Evolutionary conservation across 441 rosid species (phyloP).

Genomic region (Aquilaria agallochum): DNA sequence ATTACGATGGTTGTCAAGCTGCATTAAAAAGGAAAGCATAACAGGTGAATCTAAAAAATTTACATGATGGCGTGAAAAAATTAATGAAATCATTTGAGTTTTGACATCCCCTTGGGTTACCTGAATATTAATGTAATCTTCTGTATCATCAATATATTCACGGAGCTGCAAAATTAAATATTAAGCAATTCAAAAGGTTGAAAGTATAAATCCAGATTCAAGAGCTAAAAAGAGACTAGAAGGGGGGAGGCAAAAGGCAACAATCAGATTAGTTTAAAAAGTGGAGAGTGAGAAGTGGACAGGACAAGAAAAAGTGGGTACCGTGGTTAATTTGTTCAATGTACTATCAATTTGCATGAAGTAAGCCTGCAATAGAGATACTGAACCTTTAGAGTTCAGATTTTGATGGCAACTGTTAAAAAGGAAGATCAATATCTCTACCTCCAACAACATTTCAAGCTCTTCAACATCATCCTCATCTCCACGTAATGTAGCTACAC

Average conservation of each 20-base stretch:
- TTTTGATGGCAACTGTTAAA: slow-evolving; percentile 1
- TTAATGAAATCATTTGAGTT: neutral
- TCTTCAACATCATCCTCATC: slow-evolving; percentile 94
- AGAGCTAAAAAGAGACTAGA: neutral
- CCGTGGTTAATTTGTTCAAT: slow-evolving; percentile 76
- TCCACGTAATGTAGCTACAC: slow-evolving; percentile 61
- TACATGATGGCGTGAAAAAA: neutral
- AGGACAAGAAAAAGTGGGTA: slow-evolving; percentile 11
- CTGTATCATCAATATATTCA: slow-evolving; percentile 88
- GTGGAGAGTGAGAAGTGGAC: no score
- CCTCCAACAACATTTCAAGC: slow-evolving; percentile 97
- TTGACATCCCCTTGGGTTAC: slow-evolving; percentile 18
- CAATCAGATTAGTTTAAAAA: no score
- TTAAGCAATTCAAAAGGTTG: slow-evolving; percentile 7
- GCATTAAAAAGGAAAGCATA: slow-evolving; percentile 17
- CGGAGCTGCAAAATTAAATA: slow-evolving; percentile 54
- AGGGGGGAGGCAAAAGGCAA: no score
- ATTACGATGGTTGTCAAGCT: slow-evolving; percentile 97
- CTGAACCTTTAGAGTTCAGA: slow-evolving; percentile 11
- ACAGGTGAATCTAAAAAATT: neutral
- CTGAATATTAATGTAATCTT: slow-evolving; percentile 95
- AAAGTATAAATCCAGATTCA: slow-evolving; percentile 4
- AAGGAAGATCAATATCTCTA: slow-evolving; percentile 13
- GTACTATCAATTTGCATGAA: slow-evolving; percentile 91
- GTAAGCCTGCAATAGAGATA: slow-evolving; percentile 57